Base-by-base conservation (phyloP, 2,329 filamentous ascomycete species). In the Talaromyces sp. region DNA sequence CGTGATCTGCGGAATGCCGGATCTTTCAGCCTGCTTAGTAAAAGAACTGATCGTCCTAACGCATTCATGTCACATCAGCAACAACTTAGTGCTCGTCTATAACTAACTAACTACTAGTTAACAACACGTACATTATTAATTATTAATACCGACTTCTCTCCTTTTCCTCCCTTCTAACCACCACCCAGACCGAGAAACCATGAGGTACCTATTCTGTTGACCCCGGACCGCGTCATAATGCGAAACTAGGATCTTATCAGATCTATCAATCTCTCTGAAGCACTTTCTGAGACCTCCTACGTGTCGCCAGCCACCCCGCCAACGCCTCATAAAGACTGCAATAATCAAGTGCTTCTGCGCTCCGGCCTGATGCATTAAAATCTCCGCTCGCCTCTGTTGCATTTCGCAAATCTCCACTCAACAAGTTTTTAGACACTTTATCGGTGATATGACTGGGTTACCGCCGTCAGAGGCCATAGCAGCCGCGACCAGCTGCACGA, bases 1-100 rank as follows among this genome's bases (percentile, higher is more conserved):
- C 48, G 48, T 52, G 48, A 52, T 52, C 48, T 37, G 11, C 48
- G 48, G 48, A 52, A 52, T 37, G 31, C 33, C 48, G 48, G 48
- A 52, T 52, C 6, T 4, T 17, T 17, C 19, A 52, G 45, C 15
- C 2, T 4, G 43, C 25, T 46, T 31, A 31, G n/a, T 3, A 48
- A 31, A n/a, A 31, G 43, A 33, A 15, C 45, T 48, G n/a, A n/a
- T n/a, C n/a, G n/a, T n/a, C n/a, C n/a, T 35, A 25, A 17, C 21
- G 45, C 45, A 48, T 48, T 13, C 45, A 33, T 13, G 5, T 15
- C 39, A 41, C 4, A 33, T 9, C 28, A n/a, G 19, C n/a, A n/a
- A n/a, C n/a, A n/a, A n/a, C n/a, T n/a, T n/a, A n/a, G n/a, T n/a
- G 25, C 25, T 28, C 4, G 25, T 28, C 25, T 4, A 7, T 7